These are phyloP conservation scores for Neofusicoccum cordaticola DNA, from an alignment of 2,329 filamentous ascomycete genomes.

Conservation along the genomic window DNA sequence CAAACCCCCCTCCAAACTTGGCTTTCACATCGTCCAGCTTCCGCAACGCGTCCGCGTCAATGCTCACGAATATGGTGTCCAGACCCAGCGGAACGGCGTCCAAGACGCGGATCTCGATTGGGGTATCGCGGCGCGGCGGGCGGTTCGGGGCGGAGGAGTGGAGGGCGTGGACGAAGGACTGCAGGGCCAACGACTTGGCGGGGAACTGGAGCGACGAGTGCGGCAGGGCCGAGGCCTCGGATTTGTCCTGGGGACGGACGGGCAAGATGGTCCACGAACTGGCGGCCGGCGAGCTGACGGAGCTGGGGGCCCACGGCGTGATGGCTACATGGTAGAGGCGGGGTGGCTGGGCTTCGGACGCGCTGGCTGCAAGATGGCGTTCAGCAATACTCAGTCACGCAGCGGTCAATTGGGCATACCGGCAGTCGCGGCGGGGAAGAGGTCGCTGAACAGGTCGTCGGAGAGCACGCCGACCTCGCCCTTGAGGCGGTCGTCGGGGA, in stretches of 20 bases:
- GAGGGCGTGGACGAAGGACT: conserved; percentile 72
- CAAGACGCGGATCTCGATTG: conserved; percentile 79
- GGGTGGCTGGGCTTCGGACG: not conserved
- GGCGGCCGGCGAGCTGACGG: conserved; percentile 52
- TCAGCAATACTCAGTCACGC: not conserved
- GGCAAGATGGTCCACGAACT: conserved; percentile 84
- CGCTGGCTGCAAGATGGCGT: not conserved
- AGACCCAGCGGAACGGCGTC: conserved; percentile 77
- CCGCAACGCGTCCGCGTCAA: conserved; percentile 77
- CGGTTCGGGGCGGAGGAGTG: conserved; percentile 74
- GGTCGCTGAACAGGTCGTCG: conserved; percentile 76
- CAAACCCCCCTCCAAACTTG: conserved; percentile 69
- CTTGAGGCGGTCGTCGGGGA: conserved; percentile 81
- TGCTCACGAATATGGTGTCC: conserved; percentile 80
- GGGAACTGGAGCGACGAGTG: conserved; percentile 79
- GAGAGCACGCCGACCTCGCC: conserved; percentile 84
- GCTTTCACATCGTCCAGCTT: conserved; percentile 80
- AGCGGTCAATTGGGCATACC: conserved; percentile 23
- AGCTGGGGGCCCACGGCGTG: conserved; percentile 66
- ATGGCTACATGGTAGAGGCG: conserved; percentile 64
- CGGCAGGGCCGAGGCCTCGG: conserved; percentile 45
- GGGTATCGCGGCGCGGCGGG: conserved; percentile 68
- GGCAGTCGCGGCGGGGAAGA: conserved; percentile 58
- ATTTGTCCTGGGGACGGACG: conserved; percentile 50
- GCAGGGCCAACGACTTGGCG: conserved; percentile 67